Evolutionary conservation across 306 rosid genomes (phyloP), one percentile per base, ranked within the genome.

Genomic region (Betula pendula): DNA sequence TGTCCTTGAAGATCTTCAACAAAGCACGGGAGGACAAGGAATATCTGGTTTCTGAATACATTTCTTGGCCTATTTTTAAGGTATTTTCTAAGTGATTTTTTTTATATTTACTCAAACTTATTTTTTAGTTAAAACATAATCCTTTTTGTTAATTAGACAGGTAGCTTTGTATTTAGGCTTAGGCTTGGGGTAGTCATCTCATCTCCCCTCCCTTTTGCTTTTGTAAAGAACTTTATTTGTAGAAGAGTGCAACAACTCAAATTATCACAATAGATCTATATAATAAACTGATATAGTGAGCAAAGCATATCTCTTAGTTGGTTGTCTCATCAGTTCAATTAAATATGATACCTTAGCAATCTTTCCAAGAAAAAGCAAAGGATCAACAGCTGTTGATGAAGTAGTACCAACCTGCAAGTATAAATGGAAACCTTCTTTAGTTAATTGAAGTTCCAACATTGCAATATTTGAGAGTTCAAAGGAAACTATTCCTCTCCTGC

Each of bases 321-420:
- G 25, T 78, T 75, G 72, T 60, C 38, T 72, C 29, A 82, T 42
- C 60, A 11, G 25, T 48, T 81, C 33, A 78, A 72, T 72, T 29
- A 81, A 55, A 77, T 11, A 52, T 33, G 52, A 80, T 75, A 94
- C 98, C 97, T 86, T 92, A 42, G 92, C 89, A 70, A 92, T 86
- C 58, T 77, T 81, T 69, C 89, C 96, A 76, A 94, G 71, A 62
- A 81, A 84, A 59, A 79, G 85, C 73, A 94, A 80, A 79, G 97
- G 98, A 87, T 94, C 98, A 79, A 94, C 84, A 8, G 97, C 95
- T 25, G 98, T 88, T 75, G 98, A 94, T 47, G 98, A 94, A 75
- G 98, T 94, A 49, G 98, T 94, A 65, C 98, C 96, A 67, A 92
- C 93, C 98, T 94, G 84, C 49, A 85, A 38, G 68, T 35, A 65